Evolutionary conservation across 305 asterid genomes (phyloP), one percentile per base, ranked within the genome.

Genomic region (Stenogyne calaminthoides): DNA sequence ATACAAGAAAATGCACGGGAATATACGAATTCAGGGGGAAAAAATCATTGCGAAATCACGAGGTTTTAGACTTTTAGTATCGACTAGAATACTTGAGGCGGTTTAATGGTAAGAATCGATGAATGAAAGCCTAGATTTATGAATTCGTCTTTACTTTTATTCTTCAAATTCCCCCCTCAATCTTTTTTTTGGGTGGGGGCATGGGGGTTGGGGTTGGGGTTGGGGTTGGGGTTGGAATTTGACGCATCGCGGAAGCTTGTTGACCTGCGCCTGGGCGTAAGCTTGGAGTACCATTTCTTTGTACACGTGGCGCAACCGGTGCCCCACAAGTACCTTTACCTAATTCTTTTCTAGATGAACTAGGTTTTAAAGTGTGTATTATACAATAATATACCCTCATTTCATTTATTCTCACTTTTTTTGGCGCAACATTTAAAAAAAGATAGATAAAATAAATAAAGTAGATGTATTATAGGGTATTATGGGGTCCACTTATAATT

Each of bases 11-110:
- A 39, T 62, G 62, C 68, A 44, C 61, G 12, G 16, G 36, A 5
- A 60, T 4, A 19, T 15, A 40, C 34, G 64, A 18, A 0, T 58
- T 58, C 22, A 59, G 59, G 54, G 61, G 51, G 18, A 69, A 2
- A 62, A 2, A 44, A n/a, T 37, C 46, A 72, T 62, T 12, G 32
- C 9, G 29, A 32, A 47, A 63, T 12, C 19, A 62, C 54, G 20
- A 55, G 62, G 71, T 71, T 1, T 18, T 39, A 55, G 62, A 68
- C 67, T 1, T 18, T 39, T 63, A 34, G 37, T 4, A 66, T 55
- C 81, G 66, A 72, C 64, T 57, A 71, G 39, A 62, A 20, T 11
- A 63, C 27, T 65, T 56, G 58, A 58, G 44, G 64, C 34, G 34
- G 34, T 29, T 29, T 3, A 32, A 6, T 34, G 5, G 6, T 27